Percentiles rank a stretch among this genome's conserved stretches.
Conservation (phyloP, 257 asterid genomes). For the Salvia splendens region DNA sequence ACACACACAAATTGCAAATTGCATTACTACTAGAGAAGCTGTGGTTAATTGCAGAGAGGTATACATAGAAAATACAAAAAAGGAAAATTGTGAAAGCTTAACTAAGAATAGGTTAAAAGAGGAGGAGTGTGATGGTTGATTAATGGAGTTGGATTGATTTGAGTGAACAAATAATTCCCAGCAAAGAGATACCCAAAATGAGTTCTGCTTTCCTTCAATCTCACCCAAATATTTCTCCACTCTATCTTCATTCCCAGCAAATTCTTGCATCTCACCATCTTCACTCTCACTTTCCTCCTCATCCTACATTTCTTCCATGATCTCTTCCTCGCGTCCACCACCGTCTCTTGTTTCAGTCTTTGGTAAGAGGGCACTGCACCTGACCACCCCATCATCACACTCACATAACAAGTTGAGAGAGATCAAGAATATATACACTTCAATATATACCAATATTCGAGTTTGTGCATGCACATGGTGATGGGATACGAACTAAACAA, state of each 20-base stretch:
- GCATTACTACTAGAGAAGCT: too few species aligned
- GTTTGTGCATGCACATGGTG: slow-evolving; percentile 11
- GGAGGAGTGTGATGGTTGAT: background rate
- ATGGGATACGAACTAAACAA: too few species aligned
- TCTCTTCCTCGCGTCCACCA: slow-evolving; percentile 12
- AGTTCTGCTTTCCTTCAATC: slow-evolving; percentile 59
- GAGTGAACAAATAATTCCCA: slow-evolving; percentile 70
- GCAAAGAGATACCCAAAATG: slow-evolving; percentile 71
- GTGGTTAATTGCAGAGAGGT: too few species aligned
- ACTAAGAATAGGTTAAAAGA: background rate
- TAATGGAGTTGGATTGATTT: slow-evolving; percentile 53
- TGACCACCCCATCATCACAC: too few species aligned
- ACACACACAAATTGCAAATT: too few species aligned
- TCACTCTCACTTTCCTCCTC: slow-evolving; percentile 43
- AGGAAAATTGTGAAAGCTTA: too few species aligned
- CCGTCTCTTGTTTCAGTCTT: slow-evolving; percentile 38
- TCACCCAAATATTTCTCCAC: slow-evolving; percentile 45
- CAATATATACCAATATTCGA: background rate
- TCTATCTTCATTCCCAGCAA: slow-evolving; percentile 35
- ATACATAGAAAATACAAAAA: background rate
- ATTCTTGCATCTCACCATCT: slow-evolving; percentile 42
- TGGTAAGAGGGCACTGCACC: slow-evolving; percentile 39
- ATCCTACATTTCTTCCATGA: slow-evolving; percentile 31
- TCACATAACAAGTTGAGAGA: too few species aligned
- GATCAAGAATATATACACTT: too few species aligned